Conservation (phyloP, 1,284 basidiomycete species). For the Cryptococcus deneoformans region DNA sequence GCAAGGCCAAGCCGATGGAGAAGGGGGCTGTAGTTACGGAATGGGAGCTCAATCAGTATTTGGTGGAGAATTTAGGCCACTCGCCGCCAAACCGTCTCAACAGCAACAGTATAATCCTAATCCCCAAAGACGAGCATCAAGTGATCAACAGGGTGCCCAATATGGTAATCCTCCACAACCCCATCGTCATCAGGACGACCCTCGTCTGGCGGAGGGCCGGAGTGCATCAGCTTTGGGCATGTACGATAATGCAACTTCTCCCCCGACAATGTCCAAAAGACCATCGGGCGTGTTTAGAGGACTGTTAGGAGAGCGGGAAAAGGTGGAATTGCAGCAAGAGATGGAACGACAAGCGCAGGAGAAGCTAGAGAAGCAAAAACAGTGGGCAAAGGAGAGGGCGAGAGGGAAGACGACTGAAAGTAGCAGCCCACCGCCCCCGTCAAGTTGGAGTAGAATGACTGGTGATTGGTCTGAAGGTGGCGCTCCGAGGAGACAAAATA, state of each 20-base stretch:
- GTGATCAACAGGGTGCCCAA: neutral
- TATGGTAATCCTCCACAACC: neutral
- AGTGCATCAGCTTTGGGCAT: neutral
- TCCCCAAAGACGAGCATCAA: neutral
- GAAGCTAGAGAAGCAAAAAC: neutral
- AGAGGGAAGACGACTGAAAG: neutral
- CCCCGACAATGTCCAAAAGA: neutral
- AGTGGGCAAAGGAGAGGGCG: neutral
- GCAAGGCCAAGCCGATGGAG: neutral
- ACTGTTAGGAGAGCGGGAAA: neutral
- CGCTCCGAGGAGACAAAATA: too few relatives aligned
- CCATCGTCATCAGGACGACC: neutral
- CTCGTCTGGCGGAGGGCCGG: neutral
- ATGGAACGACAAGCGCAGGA: neutral
- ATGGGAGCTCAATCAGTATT: conserved; percentile 35
- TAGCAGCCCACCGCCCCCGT: neutral
- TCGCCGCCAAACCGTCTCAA: conserved; percentile 37
- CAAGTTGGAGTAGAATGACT: neutral
- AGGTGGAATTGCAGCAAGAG: neutral
- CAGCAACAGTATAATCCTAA: neutral
- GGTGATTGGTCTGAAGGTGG: neutral
- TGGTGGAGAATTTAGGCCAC: conserved; percentile 43
- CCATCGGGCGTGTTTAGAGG: neutral
- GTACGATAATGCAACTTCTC: neutral
- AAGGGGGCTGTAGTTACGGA: conserved; percentile 6